These are phyloP conservation scores for Bonia amplexicaulis DNA, from an alignment of 176 grass and related monocot genomes.

Conservation along the genomic window DNA sequence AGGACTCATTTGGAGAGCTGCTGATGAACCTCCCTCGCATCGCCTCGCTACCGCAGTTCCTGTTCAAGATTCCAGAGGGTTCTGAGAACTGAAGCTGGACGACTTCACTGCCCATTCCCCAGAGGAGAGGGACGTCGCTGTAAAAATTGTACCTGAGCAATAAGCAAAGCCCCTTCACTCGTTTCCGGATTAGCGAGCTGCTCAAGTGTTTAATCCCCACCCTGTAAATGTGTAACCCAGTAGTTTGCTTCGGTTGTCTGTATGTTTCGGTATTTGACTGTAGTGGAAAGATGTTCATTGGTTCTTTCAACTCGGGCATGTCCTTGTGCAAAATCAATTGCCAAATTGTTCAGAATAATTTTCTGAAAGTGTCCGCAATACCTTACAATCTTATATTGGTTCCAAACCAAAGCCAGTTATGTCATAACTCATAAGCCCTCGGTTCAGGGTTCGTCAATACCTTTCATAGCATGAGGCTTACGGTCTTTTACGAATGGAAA, in stretches of 20 bases:
- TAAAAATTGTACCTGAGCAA: slow-evolving; percentile 46
- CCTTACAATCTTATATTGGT: neutral
- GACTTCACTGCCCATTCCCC: neutral
- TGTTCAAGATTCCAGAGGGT: slow-evolving; percentile 81
- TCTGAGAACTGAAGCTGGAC: slow-evolving; percentile 50
- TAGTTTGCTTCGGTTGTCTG: slow-evolving; percentile 31
- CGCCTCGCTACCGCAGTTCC: slow-evolving; percentile 69
- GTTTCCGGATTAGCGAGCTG: neutral
- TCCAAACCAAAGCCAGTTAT: neutral
- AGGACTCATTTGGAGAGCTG: slow-evolving; percentile 80
- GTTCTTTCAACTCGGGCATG: slow-evolving; percentile 24
- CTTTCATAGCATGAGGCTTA: neutral
- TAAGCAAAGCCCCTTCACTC: slow-evolving; percentile 22
- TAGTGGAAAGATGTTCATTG: slow-evolving; percentile 30
- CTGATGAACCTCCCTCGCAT: slow-evolving; percentile 79
- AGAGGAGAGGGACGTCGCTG: slow-evolving; percentile 21
- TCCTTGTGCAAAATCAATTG: slow-evolving; percentile 18
- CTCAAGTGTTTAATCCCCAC: neutral
- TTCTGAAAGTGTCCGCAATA: neutral
- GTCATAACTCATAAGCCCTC: neutral
- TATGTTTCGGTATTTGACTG: slow-evolving; percentile 5
- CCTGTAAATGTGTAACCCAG: slow-evolving; percentile 40
- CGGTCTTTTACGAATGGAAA: neutral
- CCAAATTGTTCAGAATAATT: neutral
- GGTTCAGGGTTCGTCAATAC: neutral